Conservation (phyloP, 306 rosid species). For the Begonia peltatifolia region DNA sequence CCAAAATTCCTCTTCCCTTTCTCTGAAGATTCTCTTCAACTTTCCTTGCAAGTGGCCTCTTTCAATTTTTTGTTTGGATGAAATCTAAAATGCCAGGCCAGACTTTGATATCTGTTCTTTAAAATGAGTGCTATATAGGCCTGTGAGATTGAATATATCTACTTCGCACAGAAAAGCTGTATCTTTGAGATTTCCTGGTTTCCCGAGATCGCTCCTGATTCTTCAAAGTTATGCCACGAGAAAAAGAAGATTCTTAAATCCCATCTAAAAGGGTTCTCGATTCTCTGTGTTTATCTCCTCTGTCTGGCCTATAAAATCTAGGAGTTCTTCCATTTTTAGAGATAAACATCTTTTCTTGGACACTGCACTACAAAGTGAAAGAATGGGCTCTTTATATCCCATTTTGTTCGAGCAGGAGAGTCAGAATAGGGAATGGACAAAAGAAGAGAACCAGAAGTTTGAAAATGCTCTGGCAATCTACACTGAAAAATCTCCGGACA, state of each 20-base stretch:
- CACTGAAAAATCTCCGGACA: slow-evolving; percentile 52
- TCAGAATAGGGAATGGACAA: not conserved
- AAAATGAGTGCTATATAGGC: too few relatives aligned
- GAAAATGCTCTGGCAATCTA: slow-evolving; percentile 66
- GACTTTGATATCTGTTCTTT: too few relatives aligned
- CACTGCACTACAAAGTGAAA: not conserved
- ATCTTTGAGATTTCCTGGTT: too few relatives aligned
- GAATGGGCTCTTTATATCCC: not conserved
- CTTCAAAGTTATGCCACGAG: not conserved
- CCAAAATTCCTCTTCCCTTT: too few relatives aligned
- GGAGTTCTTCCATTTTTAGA: not conserved
- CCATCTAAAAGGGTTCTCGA: not conserved
- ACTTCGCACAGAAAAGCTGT: too few relatives aligned
- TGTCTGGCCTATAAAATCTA: not conserved
- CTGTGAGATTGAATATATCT: too few relatives aligned
- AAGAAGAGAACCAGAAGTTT: slow-evolving; percentile 14
- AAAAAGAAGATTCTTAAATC: not conserved
- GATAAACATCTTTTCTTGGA: not conserved
- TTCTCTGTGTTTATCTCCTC: not conserved
- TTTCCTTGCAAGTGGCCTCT: too few relatives aligned
- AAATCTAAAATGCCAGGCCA: too few relatives aligned
- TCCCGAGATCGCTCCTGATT: not conserved
- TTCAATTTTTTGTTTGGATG: too few relatives aligned
- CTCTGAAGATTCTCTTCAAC: too few relatives aligned
- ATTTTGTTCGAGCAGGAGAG: not conserved